These are phyloP conservation scores for Zymoseptoria brevis DNA, from an alignment of 2,329 filamentous ascomycete species.

Conservation along the genomic window DNA sequence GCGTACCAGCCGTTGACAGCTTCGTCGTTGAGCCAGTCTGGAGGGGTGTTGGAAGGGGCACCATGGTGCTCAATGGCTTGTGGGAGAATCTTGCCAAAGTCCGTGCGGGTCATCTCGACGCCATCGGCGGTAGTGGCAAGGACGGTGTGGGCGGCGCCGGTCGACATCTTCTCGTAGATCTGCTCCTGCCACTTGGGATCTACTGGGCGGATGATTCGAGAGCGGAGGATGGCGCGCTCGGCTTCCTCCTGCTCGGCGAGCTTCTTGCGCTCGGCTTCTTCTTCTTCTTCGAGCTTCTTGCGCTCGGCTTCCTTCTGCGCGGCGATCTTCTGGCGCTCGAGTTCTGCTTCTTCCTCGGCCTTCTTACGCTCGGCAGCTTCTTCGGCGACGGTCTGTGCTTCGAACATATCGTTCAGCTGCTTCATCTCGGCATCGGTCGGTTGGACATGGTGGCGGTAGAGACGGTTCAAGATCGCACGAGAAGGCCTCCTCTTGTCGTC, in stretches of 20 bases:
- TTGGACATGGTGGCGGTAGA: neutral
- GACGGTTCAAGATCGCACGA: conserved; percentile 1
- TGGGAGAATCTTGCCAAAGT: conserved; percentile 56
- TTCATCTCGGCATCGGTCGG: conserved; percentile 2
- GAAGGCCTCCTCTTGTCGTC: neutral
- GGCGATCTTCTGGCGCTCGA: conserved; percentile 5
- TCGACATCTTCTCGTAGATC: conserved; percentile 30
- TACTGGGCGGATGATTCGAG: conserved; percentile 26
- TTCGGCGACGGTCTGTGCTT: conserved; percentile 2
- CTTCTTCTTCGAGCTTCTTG: conserved; percentile 9
- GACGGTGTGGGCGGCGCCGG: conserved; percentile 9
- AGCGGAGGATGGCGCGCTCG: conserved; percentile 1
- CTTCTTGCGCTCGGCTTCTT: conserved; percentile 3
- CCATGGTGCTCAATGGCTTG: conserved; percentile 17
- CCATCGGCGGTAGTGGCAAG: conserved; percentile 31
- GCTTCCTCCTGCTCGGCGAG: conserved; percentile 3
- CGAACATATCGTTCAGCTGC: conserved; percentile 1
- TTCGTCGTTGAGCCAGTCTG: conserved; percentile 68
- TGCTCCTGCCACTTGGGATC: conserved; percentile 32
- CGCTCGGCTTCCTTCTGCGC: conserved; percentile 8
- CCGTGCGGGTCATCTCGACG: conserved; percentile 44
- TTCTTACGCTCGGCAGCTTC: conserved; percentile 1
- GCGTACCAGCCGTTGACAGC: conserved; percentile 61
- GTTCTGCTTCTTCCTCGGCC: conserved; percentile 1
- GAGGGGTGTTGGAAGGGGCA: conserved; percentile 4